Base-by-base conservation (phyloP, 2,329 filamentous ascomycete species). In the Colletotrichum lentis region DNA sequence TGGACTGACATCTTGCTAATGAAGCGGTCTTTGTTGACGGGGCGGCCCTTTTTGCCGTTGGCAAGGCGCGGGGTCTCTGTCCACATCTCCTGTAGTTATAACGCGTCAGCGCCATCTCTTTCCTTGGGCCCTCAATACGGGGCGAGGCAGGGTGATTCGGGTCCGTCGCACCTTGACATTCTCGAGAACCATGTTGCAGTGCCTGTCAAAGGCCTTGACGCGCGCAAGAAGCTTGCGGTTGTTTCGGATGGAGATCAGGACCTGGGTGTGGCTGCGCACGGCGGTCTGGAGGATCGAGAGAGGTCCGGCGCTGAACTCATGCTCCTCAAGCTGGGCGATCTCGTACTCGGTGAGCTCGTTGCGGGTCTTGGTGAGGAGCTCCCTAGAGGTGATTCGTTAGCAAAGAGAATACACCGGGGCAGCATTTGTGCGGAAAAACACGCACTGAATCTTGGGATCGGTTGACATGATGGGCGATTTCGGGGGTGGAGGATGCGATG, bases 181-280 rank as follows among this genome's bases (percentile, higher is more conserved):
- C 84, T 97, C 94, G 55, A 97, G 85, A 3, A 97, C 92, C 96
- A 99, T 98, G 83, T 99, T 99, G 88, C 94, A 98, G 82, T 99
- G 96, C 69, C 96, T 88, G 82, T 99, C 96, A 79, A 99, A 99
- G 7, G 96, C 96, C 85, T 99, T 99, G 77, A 99, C 95, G 72
- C 96, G 91, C 59, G 95, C 96, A 63, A 99, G 90, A 55, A 99
- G 87, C 85, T 99, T 99, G 81, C 95, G 92, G 85, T 98, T 98
- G 88, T 97, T 97, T 73, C 96, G 94, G 83, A 95, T 95, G 62
- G 93, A 97, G 77, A 99, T 97, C 72, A 99, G 89, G 71, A 99
- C 95, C 82, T 98, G 96, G 50, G 91, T 92, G 84, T 97, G 95
- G 72, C 91, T 92, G 78, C 94, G 92, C 67, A 97, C 96, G 72